Percentiles rank a stretch among this genome's conserved stretches.
Evolutionary conservation across 2,329 filamentous ascomycete genomes (phyloP).

Genomic region (Microdochium trichocladiopsis): DNA sequence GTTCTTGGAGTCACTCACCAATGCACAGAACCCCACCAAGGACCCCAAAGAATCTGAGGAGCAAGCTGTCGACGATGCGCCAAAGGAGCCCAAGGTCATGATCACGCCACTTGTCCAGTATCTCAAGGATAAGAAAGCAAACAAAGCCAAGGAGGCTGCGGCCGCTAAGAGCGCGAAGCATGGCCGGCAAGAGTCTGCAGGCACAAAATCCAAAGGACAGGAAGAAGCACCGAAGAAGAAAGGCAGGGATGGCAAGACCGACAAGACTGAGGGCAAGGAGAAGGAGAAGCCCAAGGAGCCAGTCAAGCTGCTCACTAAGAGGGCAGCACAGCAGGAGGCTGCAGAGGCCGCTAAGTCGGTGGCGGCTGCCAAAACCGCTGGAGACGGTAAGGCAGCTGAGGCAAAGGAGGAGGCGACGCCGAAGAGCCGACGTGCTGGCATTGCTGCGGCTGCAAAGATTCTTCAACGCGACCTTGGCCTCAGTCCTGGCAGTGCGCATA

Average conservation of each 20-base stretch:
- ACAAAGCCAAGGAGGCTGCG: constrained; percentile 51
- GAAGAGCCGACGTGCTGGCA: constrained; percentile 53
- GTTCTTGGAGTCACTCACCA: constrained; percentile 82
- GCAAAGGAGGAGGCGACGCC: constrained; percentile 26
- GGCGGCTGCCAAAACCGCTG: constrained; percentile 23
- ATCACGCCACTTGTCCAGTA: constrained; percentile 88
- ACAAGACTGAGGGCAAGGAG: constrained; percentile 57
- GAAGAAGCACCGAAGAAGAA: constrained; percentile 43
- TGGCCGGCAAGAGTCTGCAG: constrained; percentile 43
- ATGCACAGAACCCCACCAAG: constrained; percentile 43
- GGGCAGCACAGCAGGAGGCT: constrained; percentile 38
- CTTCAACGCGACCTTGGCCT: constrained; percentile 60
- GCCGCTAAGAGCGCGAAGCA: constrained; percentile 51
- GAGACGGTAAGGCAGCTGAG: constrained; percentile 18
- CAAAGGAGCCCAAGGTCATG: constrained; percentile 55
- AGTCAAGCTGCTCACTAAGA: constrained; percentile 57
- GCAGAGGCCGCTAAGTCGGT: constrained; percentile 37
- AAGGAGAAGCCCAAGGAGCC: constrained; percentile 49
- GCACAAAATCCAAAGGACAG: constrained; percentile 37
- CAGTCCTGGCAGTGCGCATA: constrained; percentile 54
- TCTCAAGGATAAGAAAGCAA: constrained; percentile 86
- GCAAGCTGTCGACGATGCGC: constrained; percentile 39
- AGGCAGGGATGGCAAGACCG: constrained; percentile 54
- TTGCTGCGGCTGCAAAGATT: constrained; percentile 57
- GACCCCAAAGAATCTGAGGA: constrained; percentile 34